These are phyloP conservation scores for Elsinoe ampelina DNA, from an alignment of 2,329 filamentous ascomycete genomes.

Conservation along the genomic window DNA sequence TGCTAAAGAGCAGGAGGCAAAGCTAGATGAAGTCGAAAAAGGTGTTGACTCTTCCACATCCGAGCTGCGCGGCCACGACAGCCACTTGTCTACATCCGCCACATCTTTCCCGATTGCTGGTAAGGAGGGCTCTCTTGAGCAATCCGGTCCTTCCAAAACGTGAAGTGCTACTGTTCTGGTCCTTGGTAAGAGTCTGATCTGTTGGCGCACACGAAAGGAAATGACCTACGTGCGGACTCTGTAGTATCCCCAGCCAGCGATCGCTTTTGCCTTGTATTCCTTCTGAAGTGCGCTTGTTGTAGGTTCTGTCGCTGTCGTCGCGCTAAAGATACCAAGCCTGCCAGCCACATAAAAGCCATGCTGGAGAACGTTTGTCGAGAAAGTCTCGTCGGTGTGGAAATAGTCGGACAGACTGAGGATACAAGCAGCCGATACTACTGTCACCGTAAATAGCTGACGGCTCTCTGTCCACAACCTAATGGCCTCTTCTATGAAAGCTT, in stretches of 20 bases:
- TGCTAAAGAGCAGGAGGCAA: background rate
- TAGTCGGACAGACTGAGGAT: background rate
- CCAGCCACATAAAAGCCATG: background rate
- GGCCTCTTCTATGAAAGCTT: background rate
- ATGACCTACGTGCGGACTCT: background rate
- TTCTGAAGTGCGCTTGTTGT: background rate
- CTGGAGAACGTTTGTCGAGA: background rate
- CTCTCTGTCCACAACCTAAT: background rate
- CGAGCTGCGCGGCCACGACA: background rate
- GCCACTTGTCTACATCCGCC: background rate
- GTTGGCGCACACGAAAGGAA: background rate
- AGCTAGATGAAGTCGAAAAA: background rate
- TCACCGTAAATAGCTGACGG: background rate
- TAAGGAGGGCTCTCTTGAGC: background rate
- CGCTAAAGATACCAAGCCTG: background rate
- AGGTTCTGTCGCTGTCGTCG: background rate
- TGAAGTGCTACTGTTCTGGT: background rate
- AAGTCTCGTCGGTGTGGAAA: background rate
- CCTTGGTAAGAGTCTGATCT: background rate
- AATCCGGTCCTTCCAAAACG: background rate
- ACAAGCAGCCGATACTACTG: background rate
- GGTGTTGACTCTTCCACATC: background rate
- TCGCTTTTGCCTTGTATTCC: background rate
- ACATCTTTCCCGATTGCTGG: background rate
- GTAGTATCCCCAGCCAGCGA: background rate